Base-by-base conservation (phyloP, 441 rosid genomes). In the Bocquillonia castaneifolia region DNA sequence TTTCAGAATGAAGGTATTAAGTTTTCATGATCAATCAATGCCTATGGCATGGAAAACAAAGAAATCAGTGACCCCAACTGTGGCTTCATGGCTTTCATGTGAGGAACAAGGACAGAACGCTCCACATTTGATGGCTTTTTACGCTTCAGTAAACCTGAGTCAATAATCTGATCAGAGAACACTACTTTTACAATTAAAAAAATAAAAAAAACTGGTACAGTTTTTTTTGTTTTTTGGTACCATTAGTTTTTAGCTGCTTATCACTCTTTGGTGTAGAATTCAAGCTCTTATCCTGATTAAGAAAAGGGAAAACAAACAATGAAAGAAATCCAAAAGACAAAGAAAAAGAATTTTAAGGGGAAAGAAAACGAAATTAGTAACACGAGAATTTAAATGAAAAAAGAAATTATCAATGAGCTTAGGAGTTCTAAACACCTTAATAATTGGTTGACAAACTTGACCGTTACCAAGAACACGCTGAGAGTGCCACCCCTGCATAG, bases 401-500 rank as follows among this genome's bases (percentile, higher is more conserved):
- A 47, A 1, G 6, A 23, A 13, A 37, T n/a, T 26, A 39, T 18
- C 18, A 5, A 47, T n/a, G 25, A 37, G 31, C 64, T 48, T 36
- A 20, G 34, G 53, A 60, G 62, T 44, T 77, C 32, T 69, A 55
- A 31, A 76, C 76, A 48, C 81, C 84, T 85, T 77, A 55, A 78
- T 47, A 48, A 79, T 74, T 51, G 88, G 82, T 44, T 78, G 78
- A 79, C 83, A 79, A 74, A 88, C 89, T 82, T 86, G 83, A 32
- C 85, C 88, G 69, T 83, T 84, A 61, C 71, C 87, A 32, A 80
- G 88, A 68, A 84, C 71, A 47, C 87, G 85, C 66, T 83, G 88
- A 45, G 93, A 80, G 67, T 88, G 90, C 93, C 93, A 88, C 67
- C 90, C 88, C 65, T 78, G 83, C 93, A 86, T 88, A 52, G 91